Conservation (phyloP, 2,329 filamentous ascomycete species). For the Exophiala lecanii-corni region DNA sequence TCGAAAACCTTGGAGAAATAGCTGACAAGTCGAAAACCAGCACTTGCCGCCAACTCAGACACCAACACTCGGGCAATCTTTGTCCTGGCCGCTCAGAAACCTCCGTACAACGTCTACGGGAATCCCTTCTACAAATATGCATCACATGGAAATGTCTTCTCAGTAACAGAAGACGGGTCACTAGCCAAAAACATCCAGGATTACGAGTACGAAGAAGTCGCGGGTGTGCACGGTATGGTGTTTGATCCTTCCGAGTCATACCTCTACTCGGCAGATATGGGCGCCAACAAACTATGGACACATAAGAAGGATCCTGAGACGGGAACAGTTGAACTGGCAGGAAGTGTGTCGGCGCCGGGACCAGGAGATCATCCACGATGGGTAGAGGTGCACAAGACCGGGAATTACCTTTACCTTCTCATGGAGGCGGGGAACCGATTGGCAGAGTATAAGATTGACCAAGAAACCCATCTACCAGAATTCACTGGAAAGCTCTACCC, state of each 20-base stretch:
- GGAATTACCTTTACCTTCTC: constrained; percentile 74
- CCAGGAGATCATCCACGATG: constrained; percentile 76
- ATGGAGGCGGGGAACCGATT: constrained; percentile 88
- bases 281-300: constrained; percentile 63
- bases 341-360: constrained; percentile 66
- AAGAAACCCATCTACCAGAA: constrained; percentile 65
- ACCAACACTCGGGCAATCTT: constrained; percentile 89
- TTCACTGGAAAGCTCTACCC: constrained; percentile 75
- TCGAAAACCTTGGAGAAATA: constrained; percentile 9
- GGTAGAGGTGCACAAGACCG: constrained; percentile 77
- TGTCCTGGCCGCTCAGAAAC: constrained; percentile 70
- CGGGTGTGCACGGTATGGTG: constrained; percentile 47
- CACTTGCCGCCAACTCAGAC: constrained; percentile 60
- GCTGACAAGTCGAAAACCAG: constrained; percentile 39
- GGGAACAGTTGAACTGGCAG: constrained; percentile 64
- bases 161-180: constrained; percentile 39
- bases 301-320: constrained; percentile 64
- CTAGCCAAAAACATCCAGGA: constrained; percentile 42
- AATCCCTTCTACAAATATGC: constrained; percentile 88
- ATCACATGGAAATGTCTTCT: constrained; percentile 69
- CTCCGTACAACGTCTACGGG: constrained; percentile 79
- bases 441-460: constrained; percentile 76
- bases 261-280: constrained; percentile 47
- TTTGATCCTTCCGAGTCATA: constrained; percentile 43
- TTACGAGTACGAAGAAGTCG: constrained; percentile 41